Conservation (phyloP, 2,329 filamentous ascomycete genomes). For the Talaromyces funiculosus region DNA sequence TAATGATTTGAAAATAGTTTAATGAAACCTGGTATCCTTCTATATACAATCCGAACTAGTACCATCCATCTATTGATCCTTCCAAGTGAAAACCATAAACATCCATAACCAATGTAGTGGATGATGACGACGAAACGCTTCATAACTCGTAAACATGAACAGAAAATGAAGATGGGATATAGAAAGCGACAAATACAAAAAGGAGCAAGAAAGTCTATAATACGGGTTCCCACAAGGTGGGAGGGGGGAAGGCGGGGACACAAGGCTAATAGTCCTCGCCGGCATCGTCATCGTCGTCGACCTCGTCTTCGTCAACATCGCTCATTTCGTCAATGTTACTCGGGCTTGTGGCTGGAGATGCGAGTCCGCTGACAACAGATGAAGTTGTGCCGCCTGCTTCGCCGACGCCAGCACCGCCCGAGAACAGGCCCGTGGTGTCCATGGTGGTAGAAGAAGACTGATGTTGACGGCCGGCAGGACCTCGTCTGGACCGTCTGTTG, state of each 20-base stretch:
- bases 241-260: neutral
- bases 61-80: neutral
- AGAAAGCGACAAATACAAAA: neutral
- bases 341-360: constrained; percentile 30
- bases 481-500: neutral
- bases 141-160: neutral
- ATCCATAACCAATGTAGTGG: neutral
- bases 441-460: neutral
- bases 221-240: neutral
- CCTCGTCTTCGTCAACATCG: constrained; percentile 9
- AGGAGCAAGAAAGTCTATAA: constrained; percentile 2
- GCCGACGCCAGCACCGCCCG: neutral
- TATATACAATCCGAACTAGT: constrained; percentile 2
- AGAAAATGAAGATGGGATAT: constrained; percentile 4
- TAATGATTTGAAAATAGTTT: neutral
- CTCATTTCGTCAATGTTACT: constrained; percentile 14
- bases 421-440: neutral
- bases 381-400: constrained; percentile 17
- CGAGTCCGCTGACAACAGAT: constrained; percentile 34
- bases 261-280: constrained; percentile 10
- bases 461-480: neutral
- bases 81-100: neutral
- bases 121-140: neutral
- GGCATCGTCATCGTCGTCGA: constrained; percentile 11
- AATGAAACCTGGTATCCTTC: neutral